Evolutionary conservation across 139 green algal genomes (phyloP).

Genomic region (Chlorella ohadii): DNA sequence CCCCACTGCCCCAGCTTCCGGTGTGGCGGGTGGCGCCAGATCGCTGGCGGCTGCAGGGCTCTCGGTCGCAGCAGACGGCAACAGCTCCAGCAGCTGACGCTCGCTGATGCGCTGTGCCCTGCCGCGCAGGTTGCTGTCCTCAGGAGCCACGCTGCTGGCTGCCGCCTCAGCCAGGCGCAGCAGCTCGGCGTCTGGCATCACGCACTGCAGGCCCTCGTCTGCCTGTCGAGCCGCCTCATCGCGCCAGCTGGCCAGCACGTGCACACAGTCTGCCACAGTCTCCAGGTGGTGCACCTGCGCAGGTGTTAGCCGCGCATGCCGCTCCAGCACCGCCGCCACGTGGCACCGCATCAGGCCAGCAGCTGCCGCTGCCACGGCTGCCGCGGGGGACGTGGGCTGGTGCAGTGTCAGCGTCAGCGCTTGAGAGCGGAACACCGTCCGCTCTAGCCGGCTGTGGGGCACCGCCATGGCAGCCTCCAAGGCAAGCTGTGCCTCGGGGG

Average conservation of each 20-base stretch:
- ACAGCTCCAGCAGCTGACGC: constrained; percentile 5
- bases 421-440: constrained; percentile 44
- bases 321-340: constrained; percentile 11
- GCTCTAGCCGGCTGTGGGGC: background rate
- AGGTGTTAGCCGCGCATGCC: background rate
- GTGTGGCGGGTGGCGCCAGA: background rate
- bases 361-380: background rate
- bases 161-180: constrained; percentile 31
- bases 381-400: constrained; percentile 24
- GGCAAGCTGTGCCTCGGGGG: background rate
- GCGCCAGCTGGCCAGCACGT: constrained; percentile 66
- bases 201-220: constrained; percentile 50
- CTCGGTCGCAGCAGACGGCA: background rate
- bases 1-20: background rate
- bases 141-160: background rate
- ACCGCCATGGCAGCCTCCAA: background rate
- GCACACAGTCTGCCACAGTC: constrained; percentile 43
- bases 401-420: constrained; percentile 37
- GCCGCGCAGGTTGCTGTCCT: background rate
- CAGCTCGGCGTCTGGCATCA: constrained; percentile 59
- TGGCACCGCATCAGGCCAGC: background rate
- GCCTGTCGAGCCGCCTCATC: constrained; percentile 50
- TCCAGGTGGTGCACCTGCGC: constrained; percentile 19
- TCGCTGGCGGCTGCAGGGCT: background rate
- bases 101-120: background rate